Percentiles rank a stretch among this genome's conserved stretches.
Evolutionary conservation across 805 yeast species (phyloP).

Genomic region (Lipomyces anomalus): DNA sequence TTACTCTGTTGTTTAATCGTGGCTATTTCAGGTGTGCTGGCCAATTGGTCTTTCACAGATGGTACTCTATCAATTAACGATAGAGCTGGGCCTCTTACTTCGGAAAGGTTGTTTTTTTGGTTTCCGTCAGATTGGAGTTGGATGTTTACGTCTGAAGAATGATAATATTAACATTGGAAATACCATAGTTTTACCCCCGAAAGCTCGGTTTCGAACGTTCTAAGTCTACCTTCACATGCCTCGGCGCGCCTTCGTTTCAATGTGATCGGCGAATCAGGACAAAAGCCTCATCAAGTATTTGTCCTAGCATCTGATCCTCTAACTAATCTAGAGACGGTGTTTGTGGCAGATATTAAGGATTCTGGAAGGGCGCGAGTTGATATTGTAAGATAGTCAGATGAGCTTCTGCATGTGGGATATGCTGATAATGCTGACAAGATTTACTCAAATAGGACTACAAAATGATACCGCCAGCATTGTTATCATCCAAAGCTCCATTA

Average conservation of each 20-base stretch:
- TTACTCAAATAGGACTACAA: conserved; percentile 20
- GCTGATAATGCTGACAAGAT: not conserved
- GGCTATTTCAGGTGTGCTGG: too few relatives aligned
- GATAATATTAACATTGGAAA: too few relatives aligned
- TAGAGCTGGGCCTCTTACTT: conserved; percentile 20
- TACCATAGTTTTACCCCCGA: too few relatives aligned
- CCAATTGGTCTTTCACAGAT: conserved; percentile 21
- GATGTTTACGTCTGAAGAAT: too few relatives aligned
- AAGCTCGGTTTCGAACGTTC: too few relatives aligned
- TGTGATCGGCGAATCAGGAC: too few relatives aligned
- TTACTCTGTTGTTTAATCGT: too few relatives aligned
- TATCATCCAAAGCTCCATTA: conserved; percentile 24
- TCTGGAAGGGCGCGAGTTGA: conserved; percentile 33
- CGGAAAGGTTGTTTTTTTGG: too few relatives aligned
- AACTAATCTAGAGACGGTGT: conserved; percentile 29
- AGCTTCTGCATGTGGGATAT: too few relatives aligned
- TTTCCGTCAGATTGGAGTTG: too few relatives aligned
- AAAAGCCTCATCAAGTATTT: conserved; percentile 31
- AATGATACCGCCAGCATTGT: conserved; percentile 31
- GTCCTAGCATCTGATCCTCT: conserved; percentile 24
- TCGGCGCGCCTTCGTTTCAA: too few relatives aligned
- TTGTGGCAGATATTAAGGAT: conserved; percentile 29
- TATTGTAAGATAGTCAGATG: conserved; percentile 28
- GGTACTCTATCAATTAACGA: conserved; percentile 19
- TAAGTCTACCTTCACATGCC: too few relatives aligned